A percentile compares a stretch with the other conserved stretches of the same genome.
Conservation (phyloP, 2,329 filamentous ascomycete species). For the Dothideomycetidae sp. region DNA sequence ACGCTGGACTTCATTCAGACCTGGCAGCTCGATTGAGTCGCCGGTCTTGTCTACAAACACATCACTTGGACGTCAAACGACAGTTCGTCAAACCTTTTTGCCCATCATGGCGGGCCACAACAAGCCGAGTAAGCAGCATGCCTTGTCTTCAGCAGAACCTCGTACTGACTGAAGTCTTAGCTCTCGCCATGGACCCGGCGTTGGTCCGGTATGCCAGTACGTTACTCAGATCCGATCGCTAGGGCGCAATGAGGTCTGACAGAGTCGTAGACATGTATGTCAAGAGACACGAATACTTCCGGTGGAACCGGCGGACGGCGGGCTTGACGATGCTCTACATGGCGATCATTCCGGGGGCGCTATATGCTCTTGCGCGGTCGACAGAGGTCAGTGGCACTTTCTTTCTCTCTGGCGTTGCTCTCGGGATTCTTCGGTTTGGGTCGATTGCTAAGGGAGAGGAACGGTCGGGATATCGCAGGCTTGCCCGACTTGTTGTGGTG, state of each 20-base stretch:
- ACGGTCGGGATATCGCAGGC: no score
- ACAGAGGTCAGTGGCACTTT: conserved; percentile 88
- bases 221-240: conserved; percentile 22
- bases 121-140: conserved; percentile 19
- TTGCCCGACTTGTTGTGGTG: no score
- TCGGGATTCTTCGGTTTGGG: no score
- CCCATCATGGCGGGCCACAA: conserved; percentile 24
- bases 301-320: conserved; percentile 76
- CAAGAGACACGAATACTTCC: conserved; percentile 88
- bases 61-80: no score
- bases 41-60: neutral
- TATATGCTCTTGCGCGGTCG: conserved; percentile 60
- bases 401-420: no score
- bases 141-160: conserved; percentile 9
- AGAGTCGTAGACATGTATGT: conserved; percentile 56
- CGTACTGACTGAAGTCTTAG: conserved; percentile 20
- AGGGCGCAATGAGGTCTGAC: conserved; percentile 10
- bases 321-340: conserved; percentile 67
- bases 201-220: conserved; percentile 41
- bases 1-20: neutral
- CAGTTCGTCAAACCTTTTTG: neutral
- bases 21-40: neutral
- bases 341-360: conserved; percentile 52
- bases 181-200: conserved; percentile 40
- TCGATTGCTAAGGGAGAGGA: no score